Evolutionary conservation across 345 rosid species (phyloP).

Genomic region (Sisymbrium irio): DNA sequence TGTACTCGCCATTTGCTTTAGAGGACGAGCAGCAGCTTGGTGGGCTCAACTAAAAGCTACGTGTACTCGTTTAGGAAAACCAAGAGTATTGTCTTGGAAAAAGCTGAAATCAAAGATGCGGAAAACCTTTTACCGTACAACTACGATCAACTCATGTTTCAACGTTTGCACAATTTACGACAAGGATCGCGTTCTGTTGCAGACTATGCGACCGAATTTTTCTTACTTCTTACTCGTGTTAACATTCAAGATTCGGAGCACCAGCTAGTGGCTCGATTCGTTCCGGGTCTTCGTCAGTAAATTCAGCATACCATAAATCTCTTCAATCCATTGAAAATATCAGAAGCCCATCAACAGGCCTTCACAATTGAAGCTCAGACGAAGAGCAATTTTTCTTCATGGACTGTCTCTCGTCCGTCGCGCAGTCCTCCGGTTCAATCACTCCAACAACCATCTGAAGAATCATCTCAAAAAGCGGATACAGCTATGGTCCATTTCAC

Average conservation of each 20-base stretch:
- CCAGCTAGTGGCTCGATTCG: neutral
- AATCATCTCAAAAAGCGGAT: too few relatives aligned
- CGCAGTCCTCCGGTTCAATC: too few relatives aligned
- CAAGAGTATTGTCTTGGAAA: neutral
- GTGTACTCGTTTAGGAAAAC: neutral
- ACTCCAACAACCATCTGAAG: too few relatives aligned
- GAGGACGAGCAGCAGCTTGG: too few relatives aligned
- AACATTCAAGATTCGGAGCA: neutral
- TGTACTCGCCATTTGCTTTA: too few relatives aligned
- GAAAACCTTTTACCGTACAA: neutral
- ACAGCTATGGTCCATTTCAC: too few relatives aligned
- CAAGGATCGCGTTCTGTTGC: neutral
- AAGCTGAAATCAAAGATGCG: neutral
- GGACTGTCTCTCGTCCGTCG: neutral
- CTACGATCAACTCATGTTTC: neutral
- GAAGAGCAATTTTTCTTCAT: neutral
- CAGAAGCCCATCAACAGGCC: neutral
- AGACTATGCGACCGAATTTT: neutral
- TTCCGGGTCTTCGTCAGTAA: neutral
- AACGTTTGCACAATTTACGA: neutral
- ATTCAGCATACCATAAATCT: neutral
- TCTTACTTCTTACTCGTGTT: neutral
- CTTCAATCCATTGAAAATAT: too few relatives aligned
- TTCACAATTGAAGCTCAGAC: neutral
- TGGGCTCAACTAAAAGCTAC: too few relatives aligned